Conservation (phyloP, 2,329 filamentous ascomycete genomes). For the Biscogniauxia sp. region DNA sequence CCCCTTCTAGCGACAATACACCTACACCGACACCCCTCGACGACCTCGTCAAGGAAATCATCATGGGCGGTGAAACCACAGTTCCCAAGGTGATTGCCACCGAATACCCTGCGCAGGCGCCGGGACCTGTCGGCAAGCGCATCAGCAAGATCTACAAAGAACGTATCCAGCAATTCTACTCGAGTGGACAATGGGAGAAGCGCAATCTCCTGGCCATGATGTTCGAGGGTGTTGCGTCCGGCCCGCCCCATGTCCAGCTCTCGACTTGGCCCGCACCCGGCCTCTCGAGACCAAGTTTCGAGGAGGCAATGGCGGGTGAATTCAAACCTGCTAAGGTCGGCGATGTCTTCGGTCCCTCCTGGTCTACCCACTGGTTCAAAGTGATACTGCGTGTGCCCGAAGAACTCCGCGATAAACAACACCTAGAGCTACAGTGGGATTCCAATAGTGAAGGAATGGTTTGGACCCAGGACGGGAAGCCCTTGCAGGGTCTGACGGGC, state of each 20-base stretch:
- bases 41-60: conserved; percentile 21
- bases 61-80: conserved; percentile 51
- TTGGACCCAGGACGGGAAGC: conserved; percentile 86
- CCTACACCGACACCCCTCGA: conserved; percentile 4
- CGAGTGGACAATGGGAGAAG: conserved; percentile 72
- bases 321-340: conserved; percentile 76
- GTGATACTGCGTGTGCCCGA: conserved; percentile 75
- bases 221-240: conserved; percentile 64
- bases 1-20: conserved; percentile 9
- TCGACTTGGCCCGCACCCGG: conserved; percentile 82
- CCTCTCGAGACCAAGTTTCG: conserved; percentile 77
- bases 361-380: conserved; percentile 98
- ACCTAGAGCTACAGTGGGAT: conserved; percentile 96
- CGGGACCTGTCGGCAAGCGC: conserved; percentile 66
- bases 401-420: conserved; percentile 70
- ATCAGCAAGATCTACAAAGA: conserved; percentile 84
- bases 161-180: conserved; percentile 78
- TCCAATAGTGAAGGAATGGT: conserved; percentile 91
- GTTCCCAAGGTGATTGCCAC: conserved; percentile 42
- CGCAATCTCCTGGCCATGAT: conserved; percentile 76
- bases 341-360: conserved; percentile 83
- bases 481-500: conserved; percentile 88
- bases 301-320: conserved; percentile 72
- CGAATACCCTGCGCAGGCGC: conserved; percentile 52
- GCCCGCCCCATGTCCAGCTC: conserved; percentile 76